A percentile compares a stretch with the other conserved stretches of the same genome.
phyloP scores from a whole-genome alignment of 106 monocot genomes.

The Vanilla planifolia region DNA sequence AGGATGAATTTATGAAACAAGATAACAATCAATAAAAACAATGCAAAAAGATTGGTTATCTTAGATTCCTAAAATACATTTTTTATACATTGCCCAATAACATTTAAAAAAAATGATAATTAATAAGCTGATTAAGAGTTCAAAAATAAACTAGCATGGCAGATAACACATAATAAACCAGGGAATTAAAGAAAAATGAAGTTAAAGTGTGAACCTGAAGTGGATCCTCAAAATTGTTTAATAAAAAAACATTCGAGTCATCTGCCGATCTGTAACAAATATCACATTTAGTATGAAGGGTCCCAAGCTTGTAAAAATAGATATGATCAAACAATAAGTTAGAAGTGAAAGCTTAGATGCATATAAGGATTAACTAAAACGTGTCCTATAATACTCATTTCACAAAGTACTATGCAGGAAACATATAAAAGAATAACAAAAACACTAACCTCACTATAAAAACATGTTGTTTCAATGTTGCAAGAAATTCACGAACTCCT shows the following conservation, averaged over 20 bases:
- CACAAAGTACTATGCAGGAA: background rate
- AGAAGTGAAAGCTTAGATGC: background rate
- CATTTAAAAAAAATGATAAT: background rate
- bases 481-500: slow-evolving; percentile 79
- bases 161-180: background rate
- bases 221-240: slow-evolving; percentile 90
- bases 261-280: slow-evolving; percentile 60
- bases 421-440: background rate
- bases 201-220: slow-evolving; percentile 57
- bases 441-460: slow-evolving; percentile 63
- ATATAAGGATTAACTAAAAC: background rate
- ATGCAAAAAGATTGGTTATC: background rate
- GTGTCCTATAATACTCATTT: background rate
- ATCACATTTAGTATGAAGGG: background rate
- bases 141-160: background rate
- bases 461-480: slow-evolving; percentile 71
- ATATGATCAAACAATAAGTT: background rate
- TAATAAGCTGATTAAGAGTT: background rate
- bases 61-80: background rate
- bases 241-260: slow-evolving; percentile 96
- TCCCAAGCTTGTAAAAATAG: background rate
- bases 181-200: background rate
- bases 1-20: no score
- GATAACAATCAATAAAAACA: no score
- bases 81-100: no score